phyloP scores from a whole-genome alignment of 2,329 filamentous ascomycete genomes.

The Graphium sp. region DNA sequence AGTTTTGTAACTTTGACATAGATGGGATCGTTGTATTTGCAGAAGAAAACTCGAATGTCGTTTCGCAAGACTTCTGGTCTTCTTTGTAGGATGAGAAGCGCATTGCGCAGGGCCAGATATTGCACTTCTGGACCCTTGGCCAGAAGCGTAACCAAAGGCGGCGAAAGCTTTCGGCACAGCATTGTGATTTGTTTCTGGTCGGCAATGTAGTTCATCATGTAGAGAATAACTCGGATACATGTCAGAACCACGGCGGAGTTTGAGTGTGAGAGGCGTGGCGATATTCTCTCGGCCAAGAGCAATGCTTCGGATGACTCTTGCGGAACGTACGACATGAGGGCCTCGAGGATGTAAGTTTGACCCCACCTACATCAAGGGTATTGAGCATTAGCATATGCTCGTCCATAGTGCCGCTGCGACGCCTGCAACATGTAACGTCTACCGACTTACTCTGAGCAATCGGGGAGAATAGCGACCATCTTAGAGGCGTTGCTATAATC shows the following conservation, averaged over 20 bases:
- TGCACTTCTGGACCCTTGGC: constrained; percentile 98
- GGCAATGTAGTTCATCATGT: constrained; percentile 96
- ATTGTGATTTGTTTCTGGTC: constrained; percentile 78
- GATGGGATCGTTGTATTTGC: constrained; percentile 99
- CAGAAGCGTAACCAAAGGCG: constrained; percentile 82
- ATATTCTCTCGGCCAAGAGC: constrained; percentile 80
- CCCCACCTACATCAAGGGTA: constrained; percentile 54
- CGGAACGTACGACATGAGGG: constrained; percentile 93
- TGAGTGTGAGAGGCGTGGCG: constrained; percentile 88
- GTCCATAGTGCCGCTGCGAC: background rate
- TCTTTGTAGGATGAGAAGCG: constrained; percentile 80
- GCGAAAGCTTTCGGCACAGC: constrained; percentile 83
- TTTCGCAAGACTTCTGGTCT: constrained; percentile 86
- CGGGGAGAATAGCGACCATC: constrained; percentile 88
- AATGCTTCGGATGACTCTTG: constrained; percentile 79
- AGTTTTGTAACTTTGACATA: constrained; percentile 99
- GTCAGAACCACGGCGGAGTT: constrained; percentile 95
- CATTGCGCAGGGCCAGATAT: constrained; percentile 86
- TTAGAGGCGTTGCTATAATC: constrained; percentile 97
- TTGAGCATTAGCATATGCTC: constrained; percentile 6
- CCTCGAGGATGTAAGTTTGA: constrained; percentile 95
- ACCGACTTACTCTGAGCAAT: constrained; percentile 77
- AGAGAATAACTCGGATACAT: constrained; percentile 89
- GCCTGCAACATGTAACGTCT: no score
- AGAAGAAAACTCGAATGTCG: constrained; percentile 97